Evolutionary conservation across 768 basidiomycete species (phyloP).

Genomic region (Pisolithus tinctorius): DNA sequence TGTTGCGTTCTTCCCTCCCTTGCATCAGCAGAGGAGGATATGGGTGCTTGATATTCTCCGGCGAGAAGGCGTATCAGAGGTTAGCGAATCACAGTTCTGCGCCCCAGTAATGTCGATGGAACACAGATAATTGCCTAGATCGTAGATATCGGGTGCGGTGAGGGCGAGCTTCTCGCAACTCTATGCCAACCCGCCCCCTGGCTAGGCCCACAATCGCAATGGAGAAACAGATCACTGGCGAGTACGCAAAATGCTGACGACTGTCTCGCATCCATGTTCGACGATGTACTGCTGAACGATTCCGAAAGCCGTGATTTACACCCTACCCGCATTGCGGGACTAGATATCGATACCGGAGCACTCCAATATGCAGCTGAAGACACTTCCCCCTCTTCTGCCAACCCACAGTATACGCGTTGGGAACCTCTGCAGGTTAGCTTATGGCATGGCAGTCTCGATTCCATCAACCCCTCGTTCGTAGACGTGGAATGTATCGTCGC

Average conservation of each 20-base stretch:
- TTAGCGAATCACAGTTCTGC: slow-evolving; percentile 19
- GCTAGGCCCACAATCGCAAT: slow-evolving; percentile 33
- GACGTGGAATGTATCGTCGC: slow-evolving; percentile 66
- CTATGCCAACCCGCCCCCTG: slow-evolving; percentile 74
- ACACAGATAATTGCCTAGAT: slow-evolving; percentile 37
- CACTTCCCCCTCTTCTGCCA: slow-evolving; percentile 35
- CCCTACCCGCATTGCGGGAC: slow-evolving; percentile 49
- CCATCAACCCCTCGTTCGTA: slow-evolving; percentile 58
- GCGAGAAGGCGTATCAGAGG: slow-evolving; percentile 48
- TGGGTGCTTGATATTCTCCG: slow-evolving; percentile 65
- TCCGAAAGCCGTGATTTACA: slow-evolving; percentile 55
- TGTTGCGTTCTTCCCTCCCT: slow-evolving; percentile 63
- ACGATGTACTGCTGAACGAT: slow-evolving; percentile 14
- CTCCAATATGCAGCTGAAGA: slow-evolving; percentile 48
- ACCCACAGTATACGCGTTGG: slow-evolving; percentile 48
- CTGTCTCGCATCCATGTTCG: slow-evolving; percentile 15
- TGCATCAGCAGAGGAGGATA: slow-evolving; percentile 60
- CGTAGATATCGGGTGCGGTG: slow-evolving; percentile 80
- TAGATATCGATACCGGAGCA: slow-evolving; percentile 54
- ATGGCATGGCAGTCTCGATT: slow-evolving; percentile 71
- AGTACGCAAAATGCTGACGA: slow-evolving; percentile 14
- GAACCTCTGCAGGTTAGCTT: slow-evolving; percentile 58
- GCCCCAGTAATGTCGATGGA: neutral
- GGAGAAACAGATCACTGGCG: slow-evolving; percentile 8
- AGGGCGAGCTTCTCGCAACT: slow-evolving; percentile 63